Conservation (phyloP, 495 filamentous ascomycete genomes). For the Podospora conica region DNA sequence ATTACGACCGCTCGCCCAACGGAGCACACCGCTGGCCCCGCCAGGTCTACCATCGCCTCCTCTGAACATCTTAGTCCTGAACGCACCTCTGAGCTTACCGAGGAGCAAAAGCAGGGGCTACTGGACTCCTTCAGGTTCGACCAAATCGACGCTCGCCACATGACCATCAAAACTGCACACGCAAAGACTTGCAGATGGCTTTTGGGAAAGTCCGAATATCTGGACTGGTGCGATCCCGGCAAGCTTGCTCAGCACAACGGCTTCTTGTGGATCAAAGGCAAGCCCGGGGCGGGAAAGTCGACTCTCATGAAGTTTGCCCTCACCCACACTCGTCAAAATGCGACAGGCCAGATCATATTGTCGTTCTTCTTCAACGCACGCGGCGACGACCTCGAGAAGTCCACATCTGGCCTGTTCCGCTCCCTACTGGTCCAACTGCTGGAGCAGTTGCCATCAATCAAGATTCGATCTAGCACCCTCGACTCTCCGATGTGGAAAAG, state of each 20-base stretch:
- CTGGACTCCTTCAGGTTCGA: conserved; percentile 30
- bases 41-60: no score
- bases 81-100: neutral
- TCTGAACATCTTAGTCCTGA: neutral
- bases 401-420: conserved; percentile 50
- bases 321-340: conserved; percentile 18
- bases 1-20: neutral
- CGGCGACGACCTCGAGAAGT: conserved; percentile 44
- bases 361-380: conserved; percentile 34
- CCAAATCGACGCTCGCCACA: conserved; percentile 34
- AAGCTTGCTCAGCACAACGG: conserved; percentile 38
- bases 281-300: conserved; percentile 52
- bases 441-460: conserved; percentile 18
- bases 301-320: conserved; percentile 28
- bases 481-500: conserved; percentile 6
- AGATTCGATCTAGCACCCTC: conserved; percentile 21
- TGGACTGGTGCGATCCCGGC: conserved; percentile 40
- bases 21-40: no score
- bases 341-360: conserved; percentile 11
- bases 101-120: neutral
- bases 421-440: conserved; percentile 40
- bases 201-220: conserved; percentile 34
- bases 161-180: conserved; percentile 31
- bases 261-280: conserved; percentile 54
- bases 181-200: conserved; percentile 47